phyloP scores from a whole-genome alignment of 169 alveolate species.

The Neospora caninum region DNA sequence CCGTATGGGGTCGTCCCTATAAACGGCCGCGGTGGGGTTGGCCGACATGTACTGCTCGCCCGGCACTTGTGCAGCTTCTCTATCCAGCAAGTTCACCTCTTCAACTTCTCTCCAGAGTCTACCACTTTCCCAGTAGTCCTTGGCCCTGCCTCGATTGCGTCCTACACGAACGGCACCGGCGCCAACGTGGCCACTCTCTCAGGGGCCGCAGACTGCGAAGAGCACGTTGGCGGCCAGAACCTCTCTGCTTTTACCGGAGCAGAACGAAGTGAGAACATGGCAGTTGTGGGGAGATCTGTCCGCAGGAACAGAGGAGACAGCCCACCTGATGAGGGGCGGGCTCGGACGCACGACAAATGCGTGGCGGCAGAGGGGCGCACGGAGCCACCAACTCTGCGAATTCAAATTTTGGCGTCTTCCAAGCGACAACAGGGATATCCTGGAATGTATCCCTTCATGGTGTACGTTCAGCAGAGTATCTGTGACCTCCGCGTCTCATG shows the following conservation, averaged over 20 bases:
- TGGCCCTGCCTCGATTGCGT: not conserved
- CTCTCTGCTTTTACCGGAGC: not conserved
- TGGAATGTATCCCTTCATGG: slow-evolving; percentile 46
- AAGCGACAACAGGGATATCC: slow-evolving; percentile 48
- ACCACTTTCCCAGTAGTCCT: not conserved
- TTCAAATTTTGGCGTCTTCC: not conserved
- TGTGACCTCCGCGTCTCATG: not conserved
- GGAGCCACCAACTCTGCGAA: not conserved
- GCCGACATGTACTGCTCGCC: not conserved
- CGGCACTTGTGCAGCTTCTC: not conserved
- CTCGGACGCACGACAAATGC: not conserved
- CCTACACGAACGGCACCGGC: not conserved
- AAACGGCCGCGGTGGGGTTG: not conserved
- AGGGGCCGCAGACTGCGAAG: not conserved
- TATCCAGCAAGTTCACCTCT: slow-evolving; percentile 1
- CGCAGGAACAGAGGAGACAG: not conserved
- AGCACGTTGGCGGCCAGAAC: not conserved
- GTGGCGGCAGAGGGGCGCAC: too few species aligned
- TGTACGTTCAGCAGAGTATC: slow-evolving; percentile 26
- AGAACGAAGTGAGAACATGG: not conserved
- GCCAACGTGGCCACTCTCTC: not conserved
- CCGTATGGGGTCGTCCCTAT: not conserved
- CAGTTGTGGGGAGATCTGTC: not conserved
- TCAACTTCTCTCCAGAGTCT: not conserved
- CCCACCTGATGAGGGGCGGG: not conserved